phyloP scores from a whole-genome alignment of 108 stramenopile genomes.

The Asterionellopsis glacialis region DNA sequence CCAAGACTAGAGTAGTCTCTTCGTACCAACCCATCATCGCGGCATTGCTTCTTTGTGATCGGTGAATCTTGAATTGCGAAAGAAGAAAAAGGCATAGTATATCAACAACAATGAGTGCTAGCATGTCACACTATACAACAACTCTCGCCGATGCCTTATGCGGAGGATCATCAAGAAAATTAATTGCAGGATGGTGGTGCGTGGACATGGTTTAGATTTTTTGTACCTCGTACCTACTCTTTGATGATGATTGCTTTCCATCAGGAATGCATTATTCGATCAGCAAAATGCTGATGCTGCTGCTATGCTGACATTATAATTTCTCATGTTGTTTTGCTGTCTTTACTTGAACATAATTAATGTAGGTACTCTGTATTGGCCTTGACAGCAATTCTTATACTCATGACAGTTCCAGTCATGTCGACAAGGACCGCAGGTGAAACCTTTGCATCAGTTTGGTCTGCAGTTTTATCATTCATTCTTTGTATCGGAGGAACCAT shows the following conservation, averaged over 20 bases:
- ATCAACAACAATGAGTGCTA: slow-evolving; percentile 21
- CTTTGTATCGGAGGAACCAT: slow-evolving; percentile 84
- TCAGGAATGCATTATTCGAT: background rate
- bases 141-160: slow-evolving; percentile 60
- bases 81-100: no score
- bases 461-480: slow-evolving; percentile 51
- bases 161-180: slow-evolving; percentile 73
- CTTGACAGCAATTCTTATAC: slow-evolving; percentile 52
- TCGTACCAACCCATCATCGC: no score
- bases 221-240: no score
- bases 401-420: slow-evolving; percentile 61
- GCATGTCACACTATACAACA: slow-evolving; percentile 52
- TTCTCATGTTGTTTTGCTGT: slow-evolving; percentile 2
- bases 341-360: background rate
- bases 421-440: slow-evolving; percentile 61
- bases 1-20: no score
- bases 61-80: no score
- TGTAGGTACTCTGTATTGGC: slow-evolving; percentile 80
- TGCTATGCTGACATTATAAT: background rate
- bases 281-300: no score
- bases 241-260: no score
- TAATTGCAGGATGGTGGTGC: slow-evolving; percentile 93
- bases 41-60: no score
- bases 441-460: slow-evolving; percentile 73
- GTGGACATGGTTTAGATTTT: slow-evolving; percentile 14